Evolutionary conservation across 2,329 filamentous ascomycete species (phyloP), one percentile per base, ranked within the genome.

Genomic region (Penicillium oxalicum): DNA sequence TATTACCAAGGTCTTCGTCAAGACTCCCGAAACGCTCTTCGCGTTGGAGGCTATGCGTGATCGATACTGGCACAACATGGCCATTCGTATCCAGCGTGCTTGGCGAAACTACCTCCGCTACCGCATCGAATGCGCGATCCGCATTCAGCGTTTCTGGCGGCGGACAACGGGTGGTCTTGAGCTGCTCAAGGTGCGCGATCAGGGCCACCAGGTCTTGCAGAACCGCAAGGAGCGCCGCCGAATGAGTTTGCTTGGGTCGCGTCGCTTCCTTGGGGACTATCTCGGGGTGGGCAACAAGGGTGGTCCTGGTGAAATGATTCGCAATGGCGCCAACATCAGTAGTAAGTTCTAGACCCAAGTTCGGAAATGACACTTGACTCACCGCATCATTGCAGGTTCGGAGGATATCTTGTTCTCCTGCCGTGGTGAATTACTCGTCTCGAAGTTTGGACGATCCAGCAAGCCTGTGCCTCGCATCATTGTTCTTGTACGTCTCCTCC

Each of bases 11-110:
- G 91, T 90, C 4, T 98, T 98, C 64, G 95, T 98, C 75, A 97
- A 98, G 71, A 91, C 93, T 0, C 93, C 93, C 0, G 93, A 98
- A 70, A 98, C 93, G 0, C 75, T 98, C 2, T 98, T 98, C 64
- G 93, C 93, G 2, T 76, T 98, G 9, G 93, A 98, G 70, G 91
- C 94, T 49, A 97, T 98, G 91, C 83, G 93, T 65, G 93, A 98
- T 67, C 80, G 88, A 48, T 98, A 97, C 71, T 97, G 91, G 91
- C 91, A 97, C 71, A 98, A 97, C 72, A 97, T 98, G 93, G 93
- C 93, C 3, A 95, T 91, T 51, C 83, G 93, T 50, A 97, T 98
- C 51, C 93, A 98, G 73, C 82, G 93, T 59, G 93, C 95, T 64
- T 98, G 93, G 93, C 82, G 93, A 61, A 95, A 94, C 45, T 97